A percentile compares a stretch with the other conserved stretches of the same genome.
phyloP scores from a whole-genome alignment of 192 early-diverging fungal species.

The Mortierella alpina region DNA sequence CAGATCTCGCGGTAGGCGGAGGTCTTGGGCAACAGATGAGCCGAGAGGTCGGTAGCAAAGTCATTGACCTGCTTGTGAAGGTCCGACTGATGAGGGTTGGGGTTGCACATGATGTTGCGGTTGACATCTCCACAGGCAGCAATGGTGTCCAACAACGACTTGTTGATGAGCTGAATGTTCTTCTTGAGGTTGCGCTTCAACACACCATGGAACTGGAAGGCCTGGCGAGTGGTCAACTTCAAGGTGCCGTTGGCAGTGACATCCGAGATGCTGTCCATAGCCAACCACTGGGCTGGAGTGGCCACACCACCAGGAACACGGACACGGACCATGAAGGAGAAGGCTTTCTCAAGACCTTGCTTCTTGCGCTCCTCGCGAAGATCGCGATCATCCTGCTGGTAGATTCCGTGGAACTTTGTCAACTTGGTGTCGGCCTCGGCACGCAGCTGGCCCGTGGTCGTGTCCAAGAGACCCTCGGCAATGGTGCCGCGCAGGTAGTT shows the following conservation, averaged over 20 bases:
- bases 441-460: conserved; percentile 80
- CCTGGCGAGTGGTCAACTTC: conserved; percentile 96
- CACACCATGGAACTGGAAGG: conserved; percentile 97
- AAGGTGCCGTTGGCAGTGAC: conserved; percentile 87
- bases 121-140: conserved; percentile 99
- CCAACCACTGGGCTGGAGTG: conserved; percentile 90
- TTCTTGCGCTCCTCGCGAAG: conserved; percentile 85
- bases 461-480: conserved; percentile 83
- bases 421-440: conserved; percentile 92
- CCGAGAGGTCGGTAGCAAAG: conserved; percentile 77
- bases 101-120: conserved; percentile 95
- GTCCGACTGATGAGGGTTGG: conserved; percentile 83
- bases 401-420: conserved; percentile 97
- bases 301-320: conserved; percentile 93
- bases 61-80: conserved; percentile 83
- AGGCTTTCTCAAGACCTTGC: conserved; percentile 92
- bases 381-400: conserved; percentile 98
- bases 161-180: conserved; percentile 93
- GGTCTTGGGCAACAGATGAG: conserved; percentile 86
- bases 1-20: conserved; percentile 98
- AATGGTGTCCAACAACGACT: conserved; percentile 88
- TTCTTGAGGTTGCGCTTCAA: conserved; percentile 90
- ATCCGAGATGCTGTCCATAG: conserved; percentile 92
- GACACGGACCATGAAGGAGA: conserved; percentile 96
- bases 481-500: conserved; percentile 96